phyloP scores from a whole-genome alignment of 306 rosid genomes.

The Fagus sylvatica region DNA sequence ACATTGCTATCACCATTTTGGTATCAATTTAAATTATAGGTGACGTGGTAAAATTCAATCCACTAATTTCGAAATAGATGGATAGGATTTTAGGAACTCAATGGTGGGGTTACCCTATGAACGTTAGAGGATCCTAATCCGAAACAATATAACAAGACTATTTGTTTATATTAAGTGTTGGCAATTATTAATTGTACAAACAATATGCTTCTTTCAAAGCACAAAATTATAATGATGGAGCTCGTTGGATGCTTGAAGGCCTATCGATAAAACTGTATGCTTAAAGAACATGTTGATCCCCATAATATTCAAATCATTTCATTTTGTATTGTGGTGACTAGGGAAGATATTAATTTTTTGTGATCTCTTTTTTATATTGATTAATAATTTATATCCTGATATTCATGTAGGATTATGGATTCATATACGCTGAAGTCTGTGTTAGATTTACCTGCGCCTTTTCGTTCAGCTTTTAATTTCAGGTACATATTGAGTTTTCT shows the following conservation, averaged over 20 bases:
- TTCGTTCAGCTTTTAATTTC: slow-evolving; percentile 77
- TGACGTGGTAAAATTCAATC: too few relatives aligned
- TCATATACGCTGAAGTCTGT: slow-evolving; percentile 76
- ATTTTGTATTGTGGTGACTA: neutral
- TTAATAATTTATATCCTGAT: neutral
- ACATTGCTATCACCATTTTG: too few relatives aligned
- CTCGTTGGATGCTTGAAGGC: neutral
- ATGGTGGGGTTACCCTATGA: too few relatives aligned
- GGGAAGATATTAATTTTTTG: neutral
- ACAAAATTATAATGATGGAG: neutral
- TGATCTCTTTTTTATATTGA: neutral
- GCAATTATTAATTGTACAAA: neutral
- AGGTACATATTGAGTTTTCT: slow-evolving; percentile 50
- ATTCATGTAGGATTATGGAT: slow-evolving; percentile 50
- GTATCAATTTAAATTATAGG: too few relatives aligned
- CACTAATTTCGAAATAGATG: too few relatives aligned
- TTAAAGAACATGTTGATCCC: neutral
- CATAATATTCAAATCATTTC: neutral
- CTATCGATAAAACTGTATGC: neutral
- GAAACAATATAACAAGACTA: neutral
- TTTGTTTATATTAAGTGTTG: neutral
- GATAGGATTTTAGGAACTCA: too few relatives aligned
- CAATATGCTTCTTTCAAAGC: neutral
- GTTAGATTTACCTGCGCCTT: slow-evolving; percentile 70
- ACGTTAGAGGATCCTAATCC: too few relatives aligned